These are phyloP conservation scores for Aspergillus ochraceus DNA, from an alignment of 2,329 filamentous ascomycete genomes.

Conservation along the genomic window DNA sequence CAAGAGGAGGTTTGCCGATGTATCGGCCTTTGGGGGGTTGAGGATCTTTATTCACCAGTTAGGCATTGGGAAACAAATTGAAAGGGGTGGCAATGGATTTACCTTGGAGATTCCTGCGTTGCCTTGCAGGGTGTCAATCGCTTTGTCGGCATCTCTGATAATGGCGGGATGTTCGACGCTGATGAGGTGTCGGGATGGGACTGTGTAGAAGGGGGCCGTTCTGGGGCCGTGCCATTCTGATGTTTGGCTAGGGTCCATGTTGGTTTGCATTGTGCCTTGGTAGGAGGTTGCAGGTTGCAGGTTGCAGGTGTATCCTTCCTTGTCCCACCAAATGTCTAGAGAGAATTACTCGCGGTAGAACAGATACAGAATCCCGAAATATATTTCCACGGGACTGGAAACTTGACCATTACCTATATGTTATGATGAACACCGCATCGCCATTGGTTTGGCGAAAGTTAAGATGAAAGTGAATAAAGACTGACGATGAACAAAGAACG, in stretches of 20 bases:
- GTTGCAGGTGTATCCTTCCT: no score
- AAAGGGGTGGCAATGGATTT: conserved; percentile 1
- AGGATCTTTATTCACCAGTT: conserved; percentile 41
- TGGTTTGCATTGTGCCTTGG: background rate
- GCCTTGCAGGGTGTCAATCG: conserved; percentile 62
- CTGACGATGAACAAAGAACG: no score
- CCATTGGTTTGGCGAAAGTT: no score
- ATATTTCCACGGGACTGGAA: background rate
- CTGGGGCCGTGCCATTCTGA: conserved; percentile 21
- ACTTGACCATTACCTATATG: no score
- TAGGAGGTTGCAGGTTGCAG: no score
- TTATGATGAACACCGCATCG: background rate
- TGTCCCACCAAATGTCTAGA: background rate
- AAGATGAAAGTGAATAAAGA: no score
- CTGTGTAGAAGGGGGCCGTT: conserved; percentile 50
- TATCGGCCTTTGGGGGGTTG: conserved; percentile 46
- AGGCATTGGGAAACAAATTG: conserved; percentile 1
- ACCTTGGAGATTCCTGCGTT: conserved; percentile 56
- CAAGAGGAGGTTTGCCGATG: conserved; percentile 68
- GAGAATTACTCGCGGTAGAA: no score
- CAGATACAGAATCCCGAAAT: background rate
- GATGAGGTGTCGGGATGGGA: conserved; percentile 56
- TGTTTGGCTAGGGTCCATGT: conserved; percentile 16
- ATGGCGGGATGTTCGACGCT: conserved; percentile 68
- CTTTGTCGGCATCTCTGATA: conserved; percentile 64